phyloP scores from a whole-genome alignment of 441 rosid genomes.

The Pelargonium citronellum region DNA sequence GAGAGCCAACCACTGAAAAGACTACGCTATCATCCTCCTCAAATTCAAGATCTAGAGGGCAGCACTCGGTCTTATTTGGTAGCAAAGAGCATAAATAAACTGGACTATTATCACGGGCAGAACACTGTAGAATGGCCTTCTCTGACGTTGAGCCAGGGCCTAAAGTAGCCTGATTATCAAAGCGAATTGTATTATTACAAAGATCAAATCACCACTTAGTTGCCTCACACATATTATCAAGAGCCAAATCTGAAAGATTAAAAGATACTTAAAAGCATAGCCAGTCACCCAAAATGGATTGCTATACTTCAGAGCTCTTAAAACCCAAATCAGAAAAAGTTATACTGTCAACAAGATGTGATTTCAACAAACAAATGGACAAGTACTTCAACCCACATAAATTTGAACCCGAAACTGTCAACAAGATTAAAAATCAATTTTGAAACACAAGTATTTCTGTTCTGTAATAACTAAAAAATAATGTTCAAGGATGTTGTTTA shows the following conservation, averaged over 20 bases:
- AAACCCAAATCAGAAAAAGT: too few species aligned
- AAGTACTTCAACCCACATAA: neutral
- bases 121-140: slow-evolving; percentile 66
- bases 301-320: neutral
- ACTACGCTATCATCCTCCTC: slow-evolving; percentile 51
- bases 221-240: too few species aligned
- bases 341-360: too few species aligned
- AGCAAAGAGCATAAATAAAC: slow-evolving; percentile 70
- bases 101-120: slow-evolving; percentile 50
- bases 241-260: too few species aligned
- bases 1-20: slow-evolving; percentile 63
- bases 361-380: too few species aligned
- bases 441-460: too few species aligned
- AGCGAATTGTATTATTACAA: slow-evolving; percentile 6
- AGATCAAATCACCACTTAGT: too few species aligned
- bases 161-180: slow-evolving; percentile 63
- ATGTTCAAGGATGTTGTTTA: neutral
- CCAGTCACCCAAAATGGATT: neutral
- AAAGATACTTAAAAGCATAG: neutral
- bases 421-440: neutral
- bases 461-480: neutral
- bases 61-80: slow-evolving; percentile 61
- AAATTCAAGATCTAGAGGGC: slow-evolving; percentile 70
- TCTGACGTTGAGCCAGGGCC: slow-evolving; percentile 62
- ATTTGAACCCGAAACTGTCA: neutral